phyloP scores from a whole-genome alignment of 306 rosid genomes.

The Betula pendula region DNA sequence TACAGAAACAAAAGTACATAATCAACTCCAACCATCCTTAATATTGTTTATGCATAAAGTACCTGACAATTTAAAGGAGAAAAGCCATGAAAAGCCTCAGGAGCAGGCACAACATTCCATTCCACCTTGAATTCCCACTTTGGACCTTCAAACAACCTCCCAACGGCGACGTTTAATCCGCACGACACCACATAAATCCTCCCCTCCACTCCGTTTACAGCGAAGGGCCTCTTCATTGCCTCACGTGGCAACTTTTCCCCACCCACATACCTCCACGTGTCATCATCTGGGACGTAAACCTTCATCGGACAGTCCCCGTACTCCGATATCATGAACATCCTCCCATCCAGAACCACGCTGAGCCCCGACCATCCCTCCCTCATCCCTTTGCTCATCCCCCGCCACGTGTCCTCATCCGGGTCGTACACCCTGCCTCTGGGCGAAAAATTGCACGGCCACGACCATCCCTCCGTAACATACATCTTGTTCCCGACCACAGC shows the following conservation, averaged over 20 bases:
- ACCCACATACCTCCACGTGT: slow-evolving; percentile 56
- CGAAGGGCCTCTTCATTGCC: slow-evolving; percentile 47
- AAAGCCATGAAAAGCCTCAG: slow-evolving; percentile 33
- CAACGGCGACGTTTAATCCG: slow-evolving; percentile 56
- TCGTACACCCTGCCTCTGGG: slow-evolving; percentile 54
- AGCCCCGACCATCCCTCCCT: slow-evolving; percentile 73
- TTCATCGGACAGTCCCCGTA: slow-evolving; percentile 60
- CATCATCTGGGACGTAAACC: slow-evolving; percentile 40
- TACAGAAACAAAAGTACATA: too few species aligned
- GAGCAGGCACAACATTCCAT: slow-evolving; percentile 60
- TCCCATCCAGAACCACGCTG: slow-evolving; percentile 41
- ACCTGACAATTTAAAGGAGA: slow-evolving; percentile 49
- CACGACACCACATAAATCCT: slow-evolving; percentile 49
- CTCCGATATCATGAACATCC: slow-evolving; percentile 50
- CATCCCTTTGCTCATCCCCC: slow-evolving; percentile 47
- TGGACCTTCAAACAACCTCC: slow-evolving; percentile 28
- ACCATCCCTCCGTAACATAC: slow-evolving; percentile 75
- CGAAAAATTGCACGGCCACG: slow-evolving; percentile 58
- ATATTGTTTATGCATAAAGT: slow-evolving; percentile 40
- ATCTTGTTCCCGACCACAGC: slow-evolving; percentile 42
- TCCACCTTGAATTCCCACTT: slow-evolving; percentile 28
- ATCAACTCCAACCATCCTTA: too few species aligned
- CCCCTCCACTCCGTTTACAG: slow-evolving; percentile 45
- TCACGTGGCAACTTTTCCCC: slow-evolving; percentile 63
- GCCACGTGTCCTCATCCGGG: slow-evolving; percentile 42